These are phyloP conservation scores for Apiospora saccharicola DNA, from an alignment of 2,329 filamentous ascomycete species.

Conservation along the genomic window DNA sequence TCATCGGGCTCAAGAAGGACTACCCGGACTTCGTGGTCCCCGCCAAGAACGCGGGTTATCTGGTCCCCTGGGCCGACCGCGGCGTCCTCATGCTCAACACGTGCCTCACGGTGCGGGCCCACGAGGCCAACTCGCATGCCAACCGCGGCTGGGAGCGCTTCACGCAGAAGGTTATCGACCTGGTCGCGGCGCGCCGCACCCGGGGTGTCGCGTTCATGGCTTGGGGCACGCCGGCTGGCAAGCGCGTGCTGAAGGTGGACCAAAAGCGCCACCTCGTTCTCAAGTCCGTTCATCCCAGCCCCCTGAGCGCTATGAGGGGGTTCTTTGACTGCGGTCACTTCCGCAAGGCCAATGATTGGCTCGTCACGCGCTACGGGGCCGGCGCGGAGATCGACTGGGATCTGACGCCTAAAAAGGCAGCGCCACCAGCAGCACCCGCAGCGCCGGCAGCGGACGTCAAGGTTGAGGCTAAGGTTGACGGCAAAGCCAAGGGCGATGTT, in stretches of 20 bases:
- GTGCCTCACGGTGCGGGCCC: slow-evolving; percentile 89
- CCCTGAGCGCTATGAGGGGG: slow-evolving; percentile 82
- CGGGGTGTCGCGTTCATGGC: slow-evolving; percentile 92
- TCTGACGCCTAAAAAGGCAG: slow-evolving; percentile 42
- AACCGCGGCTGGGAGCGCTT: slow-evolving; percentile 92
- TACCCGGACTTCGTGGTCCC: slow-evolving; percentile 82
- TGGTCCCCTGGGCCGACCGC: slow-evolving; percentile 93
- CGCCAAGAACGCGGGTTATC: slow-evolving; percentile 78
- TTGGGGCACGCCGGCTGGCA: slow-evolving; percentile 87
- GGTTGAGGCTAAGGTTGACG: slow-evolving; percentile 29
- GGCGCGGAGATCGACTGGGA: slow-evolving; percentile 88
- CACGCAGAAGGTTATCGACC: slow-evolving; percentile 90
- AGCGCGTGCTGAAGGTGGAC: slow-evolving; percentile 79
- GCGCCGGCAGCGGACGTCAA: slow-evolving; percentile 24
- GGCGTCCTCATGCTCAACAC: slow-evolving; percentile 95
- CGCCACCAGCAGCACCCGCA: slow-evolving; percentile 26
- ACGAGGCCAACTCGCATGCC: slow-evolving; percentile 85
- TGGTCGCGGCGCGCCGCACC: slow-evolving; percentile 78
- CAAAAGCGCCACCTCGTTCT: slow-evolving; percentile 79
- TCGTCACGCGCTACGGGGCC: slow-evolving; percentile 78
- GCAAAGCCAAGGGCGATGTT: background rate
- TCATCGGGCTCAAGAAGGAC: slow-evolving; percentile 84
- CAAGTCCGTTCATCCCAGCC: slow-evolving; percentile 89
- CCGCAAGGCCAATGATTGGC: slow-evolving; percentile 83
- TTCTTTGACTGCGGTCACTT: slow-evolving; percentile 89